Evolutionary conservation across 345 rosid species (phyloP).

Genomic region (Syzygium aromaticum): DNA sequence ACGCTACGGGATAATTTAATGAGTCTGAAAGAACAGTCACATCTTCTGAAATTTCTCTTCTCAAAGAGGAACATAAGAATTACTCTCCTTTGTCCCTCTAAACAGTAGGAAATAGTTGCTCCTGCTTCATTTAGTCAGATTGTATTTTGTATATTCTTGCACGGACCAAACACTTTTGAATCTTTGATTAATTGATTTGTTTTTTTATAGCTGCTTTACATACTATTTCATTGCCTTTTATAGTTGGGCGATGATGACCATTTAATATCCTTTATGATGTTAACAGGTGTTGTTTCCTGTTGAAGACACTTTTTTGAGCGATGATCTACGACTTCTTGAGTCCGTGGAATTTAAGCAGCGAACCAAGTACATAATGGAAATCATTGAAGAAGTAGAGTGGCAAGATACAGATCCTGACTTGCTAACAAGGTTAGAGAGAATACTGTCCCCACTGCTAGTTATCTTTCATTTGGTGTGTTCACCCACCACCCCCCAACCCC

Average conservation of each 20-base stretch:
- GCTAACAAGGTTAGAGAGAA: constrained; percentile 62
- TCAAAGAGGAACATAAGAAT: neutral
- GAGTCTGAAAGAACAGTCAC: neutral
- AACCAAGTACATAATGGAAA: constrained; percentile 63
- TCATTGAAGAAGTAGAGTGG: constrained; percentile 83
- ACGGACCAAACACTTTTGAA: neutral
- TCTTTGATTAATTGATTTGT: neutral
- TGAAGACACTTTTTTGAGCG: constrained; percentile 61
- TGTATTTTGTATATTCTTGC: neutral
- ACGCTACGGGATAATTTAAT: neutral
- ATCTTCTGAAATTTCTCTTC: neutral
- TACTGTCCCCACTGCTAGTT: constrained; percentile 1
- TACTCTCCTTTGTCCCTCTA: neutral
- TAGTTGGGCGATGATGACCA: neutral
- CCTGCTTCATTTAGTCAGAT: neutral
- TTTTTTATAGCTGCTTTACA: neutral
- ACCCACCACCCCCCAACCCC: neutral
- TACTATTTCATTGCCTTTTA: neutral
- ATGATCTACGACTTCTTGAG: constrained; percentile 83
- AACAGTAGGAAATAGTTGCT: neutral
- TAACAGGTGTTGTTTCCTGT: constrained; percentile 48
- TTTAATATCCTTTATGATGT: neutral
- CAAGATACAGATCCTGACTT: constrained; percentile 73
- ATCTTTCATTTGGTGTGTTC: neutral
- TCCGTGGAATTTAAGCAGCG: constrained; percentile 79